These are phyloP conservation scores for Exophiala viscosa DNA, from an alignment of 2,329 filamentous ascomycete genomes.

Conservation along the genomic window DNA sequence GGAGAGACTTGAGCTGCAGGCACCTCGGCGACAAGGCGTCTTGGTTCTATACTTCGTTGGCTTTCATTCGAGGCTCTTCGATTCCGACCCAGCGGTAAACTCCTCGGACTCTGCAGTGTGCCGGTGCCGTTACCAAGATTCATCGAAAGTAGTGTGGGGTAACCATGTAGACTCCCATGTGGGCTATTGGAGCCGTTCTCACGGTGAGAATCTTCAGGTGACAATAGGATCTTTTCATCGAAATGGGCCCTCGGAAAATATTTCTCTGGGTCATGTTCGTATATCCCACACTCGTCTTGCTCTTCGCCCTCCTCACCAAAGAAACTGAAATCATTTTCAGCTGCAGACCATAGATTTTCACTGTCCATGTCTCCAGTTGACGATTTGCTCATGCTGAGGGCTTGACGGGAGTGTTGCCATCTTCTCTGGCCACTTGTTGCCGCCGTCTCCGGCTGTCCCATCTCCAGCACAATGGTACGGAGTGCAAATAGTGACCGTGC, in stretches of 20 bases:
- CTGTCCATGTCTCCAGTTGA: slow-evolving; percentile 58
- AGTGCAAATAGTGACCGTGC: slow-evolving; percentile 54
- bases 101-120: slow-evolving; percentile 21
- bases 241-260: slow-evolving; percentile 44
- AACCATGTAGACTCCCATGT: slow-evolving; percentile 14
- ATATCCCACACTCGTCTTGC: slow-evolving; percentile 48
- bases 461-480: slow-evolving; percentile 54
- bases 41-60: slow-evolving; percentile 10
- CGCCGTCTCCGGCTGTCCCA: slow-evolving; percentile 36
- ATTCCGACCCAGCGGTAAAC: slow-evolving; percentile 27
- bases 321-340: slow-evolving; percentile 59
- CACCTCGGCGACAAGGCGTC: slow-evolving; percentile 8
- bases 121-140: slow-evolving; percentile 12
- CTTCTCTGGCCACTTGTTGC: slow-evolving; percentile 6
- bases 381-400: slow-evolving; percentile 49
- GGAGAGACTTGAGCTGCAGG: slow-evolving; percentile 10
- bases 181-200: slow-evolving; percentile 18
- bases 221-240: slow-evolving; percentile 43
- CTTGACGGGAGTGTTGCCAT: slow-evolving; percentile 44
- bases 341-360: slow-evolving; percentile 58
- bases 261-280: slow-evolving; percentile 42
- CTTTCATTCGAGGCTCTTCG: slow-evolving; percentile 24
- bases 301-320: slow-evolving; percentile 50
- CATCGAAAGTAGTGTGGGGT: slow-evolving; percentile 16
- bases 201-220: slow-evolving; percentile 32